Conservation (phyloP, 2,329 filamentous ascomycete genomes). For the Onygenales sp. region DNA sequence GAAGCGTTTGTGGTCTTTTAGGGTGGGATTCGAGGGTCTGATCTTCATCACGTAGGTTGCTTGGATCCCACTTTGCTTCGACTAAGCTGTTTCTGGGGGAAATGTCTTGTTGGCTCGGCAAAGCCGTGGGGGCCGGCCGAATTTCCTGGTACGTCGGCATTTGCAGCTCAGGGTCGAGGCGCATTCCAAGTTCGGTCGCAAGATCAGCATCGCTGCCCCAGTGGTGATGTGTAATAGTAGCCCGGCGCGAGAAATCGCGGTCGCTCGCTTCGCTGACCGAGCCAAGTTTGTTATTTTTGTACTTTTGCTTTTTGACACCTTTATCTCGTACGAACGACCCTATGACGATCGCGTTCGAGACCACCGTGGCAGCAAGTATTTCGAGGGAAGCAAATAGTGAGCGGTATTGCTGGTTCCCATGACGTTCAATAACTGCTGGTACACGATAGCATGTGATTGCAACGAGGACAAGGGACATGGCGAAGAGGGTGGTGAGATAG, state of each 20-base stretch:
- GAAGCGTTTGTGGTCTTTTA: constrained; percentile 16
- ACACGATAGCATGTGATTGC: constrained; percentile 72
- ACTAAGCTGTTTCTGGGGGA: constrained; percentile 19
- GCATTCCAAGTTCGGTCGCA: constrained; percentile 67
- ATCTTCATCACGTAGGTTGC: constrained; percentile 18
- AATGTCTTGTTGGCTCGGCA: constrained; percentile 19
- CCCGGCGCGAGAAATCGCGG: constrained; percentile 26
- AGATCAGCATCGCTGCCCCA: constrained; percentile 92
- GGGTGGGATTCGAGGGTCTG: constrained; percentile 21
- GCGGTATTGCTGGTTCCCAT: constrained; percentile 74
- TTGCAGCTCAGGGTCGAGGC: constrained; percentile 46
- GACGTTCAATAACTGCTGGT: constrained; percentile 60
- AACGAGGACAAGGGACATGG: constrained; percentile 70
- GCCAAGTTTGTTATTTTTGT: constrained; percentile 41
- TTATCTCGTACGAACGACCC: constrained; percentile 88
- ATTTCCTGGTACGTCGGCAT: constrained; percentile 23
- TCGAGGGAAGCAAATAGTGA: constrained; percentile 85
- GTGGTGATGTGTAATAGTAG: constrained; percentile 56
- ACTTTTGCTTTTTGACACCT: constrained; percentile 82
- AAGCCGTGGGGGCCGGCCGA: constrained; percentile 30
- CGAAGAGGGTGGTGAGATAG: constrained; percentile 72
- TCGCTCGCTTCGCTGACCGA: constrained; percentile 42
- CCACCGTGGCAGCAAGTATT: constrained; percentile 75
- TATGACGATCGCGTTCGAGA: constrained; percentile 81
- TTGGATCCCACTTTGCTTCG: constrained; percentile 22